These are phyloP conservation scores for Fusarium devonianum DNA, from an alignment of 2,329 filamentous ascomycete species.

Conservation along the genomic window DNA sequence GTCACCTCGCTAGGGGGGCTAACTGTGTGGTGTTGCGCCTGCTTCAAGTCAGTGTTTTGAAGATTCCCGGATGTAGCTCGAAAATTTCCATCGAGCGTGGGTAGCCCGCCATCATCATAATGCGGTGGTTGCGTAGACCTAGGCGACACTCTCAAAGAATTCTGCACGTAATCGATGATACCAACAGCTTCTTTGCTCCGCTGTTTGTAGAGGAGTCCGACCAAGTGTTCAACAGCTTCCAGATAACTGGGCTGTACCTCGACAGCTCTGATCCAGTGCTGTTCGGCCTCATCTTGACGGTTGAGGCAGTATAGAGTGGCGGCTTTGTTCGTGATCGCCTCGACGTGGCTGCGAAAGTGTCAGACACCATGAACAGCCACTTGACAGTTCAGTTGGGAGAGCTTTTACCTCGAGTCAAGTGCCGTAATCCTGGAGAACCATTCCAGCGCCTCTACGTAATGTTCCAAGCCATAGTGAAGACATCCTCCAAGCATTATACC, in stretches of 20 bases:
- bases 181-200: slow-evolving; percentile 84
- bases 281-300: slow-evolving; percentile 82
- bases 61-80: slow-evolving; percentile 12
- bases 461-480: slow-evolving; percentile 86
- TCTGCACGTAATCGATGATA: slow-evolving; percentile 86
- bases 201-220: slow-evolving; percentile 85
- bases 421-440: slow-evolving; percentile 74
- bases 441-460: slow-evolving; percentile 77
- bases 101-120: slow-evolving; percentile 1
- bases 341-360: slow-evolving; percentile 72
- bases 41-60: slow-evolving; percentile 35
- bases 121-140: slow-evolving; percentile 13
- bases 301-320: slow-evolving; percentile 87
- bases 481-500: slow-evolving; percentile 92
- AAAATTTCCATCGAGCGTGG: slow-evolving; percentile 16
- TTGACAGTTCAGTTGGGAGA: slow-evolving; percentile 42
- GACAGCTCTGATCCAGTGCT: slow-evolving; percentile 85
- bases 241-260: slow-evolving; percentile 86
- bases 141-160: slow-evolving; percentile 63
- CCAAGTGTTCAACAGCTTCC: slow-evolving; percentile 93
- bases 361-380: slow-evolving; percentile 42
- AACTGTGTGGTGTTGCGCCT: slow-evolving; percentile 37
- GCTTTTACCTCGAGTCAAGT: slow-evolving; percentile 61
- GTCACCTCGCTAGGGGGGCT: slow-evolving; percentile 28
- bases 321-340: slow-evolving; percentile 92